Evolutionary conservation across 2,329 filamentous ascomycete species (phyloP), one percentile per base, ranked within the genome.

Genomic region (Hypoxylon sp.): DNA sequence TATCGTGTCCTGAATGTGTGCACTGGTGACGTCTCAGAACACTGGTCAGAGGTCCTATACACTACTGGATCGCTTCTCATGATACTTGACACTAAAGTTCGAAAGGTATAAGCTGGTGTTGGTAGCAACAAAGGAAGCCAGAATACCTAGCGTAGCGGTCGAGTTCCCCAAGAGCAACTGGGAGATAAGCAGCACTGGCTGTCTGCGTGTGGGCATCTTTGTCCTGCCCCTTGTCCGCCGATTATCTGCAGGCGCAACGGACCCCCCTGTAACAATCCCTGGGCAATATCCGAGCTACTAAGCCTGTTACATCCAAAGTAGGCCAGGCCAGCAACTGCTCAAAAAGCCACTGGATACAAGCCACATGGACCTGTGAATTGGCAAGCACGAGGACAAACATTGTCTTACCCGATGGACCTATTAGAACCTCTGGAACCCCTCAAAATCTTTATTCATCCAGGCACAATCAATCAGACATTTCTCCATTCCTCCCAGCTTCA

Each of bases 361-460:
- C 55, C 55, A 60, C 61, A 64, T 64, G 50, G 61, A 30, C 44
- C 30, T 60, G 44, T 50, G 38, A 53, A 55, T 52, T 64, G 61
- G 55, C 45, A 48, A 56, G 59, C 59, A 62, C 51, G 59, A 50
- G 52, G 51, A 45, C 59, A 62, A 51, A 62, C 59, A 55, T 50
- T 55, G 40, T 55, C 51, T 53, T 53, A 53, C 36, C 32, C n/a
- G 54, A 42, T 36, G 51, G 55, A 44, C 50, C 50, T 61, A 50
- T 50, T 20, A 56, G 16, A 38, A 40, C 60, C 36, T 45, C 30
- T 3, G 36, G 20, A 40, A 40, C 11, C 36, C 16, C 38, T 40
- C 36, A 56, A 53, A 32, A 38, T 44, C 26, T 45, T 40, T 33
- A 56, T 61, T 46, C 30, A 64, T 56, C 44, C 38, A 54, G 53